Conservation (phyloP, 257 asterid species). For the Lycium ferocissimum region DNA sequence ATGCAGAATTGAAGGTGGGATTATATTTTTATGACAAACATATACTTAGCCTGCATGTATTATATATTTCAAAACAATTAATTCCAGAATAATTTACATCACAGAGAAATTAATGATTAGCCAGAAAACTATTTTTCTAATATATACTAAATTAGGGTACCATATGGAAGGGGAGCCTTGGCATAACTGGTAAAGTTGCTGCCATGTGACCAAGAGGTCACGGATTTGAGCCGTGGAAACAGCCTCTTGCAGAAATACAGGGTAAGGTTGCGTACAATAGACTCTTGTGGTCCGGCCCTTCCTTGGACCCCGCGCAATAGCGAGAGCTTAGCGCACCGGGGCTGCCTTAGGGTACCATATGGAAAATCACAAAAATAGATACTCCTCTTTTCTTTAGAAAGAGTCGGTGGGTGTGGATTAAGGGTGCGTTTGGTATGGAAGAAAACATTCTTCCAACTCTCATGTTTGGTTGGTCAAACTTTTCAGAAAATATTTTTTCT, state of each 20-base stretch:
- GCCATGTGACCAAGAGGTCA: too few relatives aligned
- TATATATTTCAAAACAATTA: neutral
- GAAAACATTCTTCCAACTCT: neutral
- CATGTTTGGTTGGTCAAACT: neutral
- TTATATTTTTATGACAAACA: neutral
- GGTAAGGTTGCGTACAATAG: too few relatives aligned
- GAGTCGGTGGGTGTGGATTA: neutral
- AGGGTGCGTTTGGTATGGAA: neutral
- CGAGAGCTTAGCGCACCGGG: too few relatives aligned
- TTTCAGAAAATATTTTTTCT: neutral
- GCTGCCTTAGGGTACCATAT: neutral
- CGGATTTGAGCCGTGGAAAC: too few relatives aligned
- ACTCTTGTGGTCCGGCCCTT: too few relatives aligned
- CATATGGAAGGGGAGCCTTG: neutral
- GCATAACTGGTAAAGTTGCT: too few relatives aligned
- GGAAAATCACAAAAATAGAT: constrained; percentile 17
- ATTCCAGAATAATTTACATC: neutral
- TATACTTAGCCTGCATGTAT: neutral
- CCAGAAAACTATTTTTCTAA: neutral
- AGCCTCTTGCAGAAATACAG: too few relatives aligned
- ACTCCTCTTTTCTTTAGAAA: neutral
- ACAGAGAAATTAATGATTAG: constrained; percentile 12
- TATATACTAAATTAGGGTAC: neutral
- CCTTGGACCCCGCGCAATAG: too few relatives aligned
- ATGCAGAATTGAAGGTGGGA: constrained; percentile 9